Conservation (phyloP, 2,329 filamentous ascomycete genomes). For the Hypoxylon sp. region DNA sequence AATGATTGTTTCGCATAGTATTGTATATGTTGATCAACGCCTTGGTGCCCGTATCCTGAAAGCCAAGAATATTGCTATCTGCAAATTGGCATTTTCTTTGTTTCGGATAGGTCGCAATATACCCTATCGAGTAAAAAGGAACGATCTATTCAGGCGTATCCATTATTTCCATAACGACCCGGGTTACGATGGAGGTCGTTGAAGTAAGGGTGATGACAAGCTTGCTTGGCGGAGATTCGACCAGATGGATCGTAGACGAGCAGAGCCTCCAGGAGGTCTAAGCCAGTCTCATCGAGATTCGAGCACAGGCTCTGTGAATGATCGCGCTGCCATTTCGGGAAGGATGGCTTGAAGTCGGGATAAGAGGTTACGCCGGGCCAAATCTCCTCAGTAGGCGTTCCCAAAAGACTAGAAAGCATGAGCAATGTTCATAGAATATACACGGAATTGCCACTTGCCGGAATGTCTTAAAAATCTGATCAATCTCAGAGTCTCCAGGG, state of each 20-base stretch:
- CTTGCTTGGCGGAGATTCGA: conserved; percentile 90
- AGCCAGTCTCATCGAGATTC: conserved; percentile 77
- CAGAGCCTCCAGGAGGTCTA: conserved; percentile 77
- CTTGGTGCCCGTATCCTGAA: conserved; percentile 48
- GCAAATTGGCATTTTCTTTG: conserved; percentile 36
- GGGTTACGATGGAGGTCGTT: conserved; percentile 53
- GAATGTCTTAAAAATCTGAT: conserved; percentile 97
- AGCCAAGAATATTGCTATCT: conserved; percentile 44
- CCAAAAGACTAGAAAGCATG: conserved; percentile 70
- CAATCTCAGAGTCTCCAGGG: conserved; percentile 92
- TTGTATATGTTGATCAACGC: conserved; percentile 22
- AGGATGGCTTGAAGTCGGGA: conserved; percentile 92
- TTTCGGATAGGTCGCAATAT: conserved; percentile 27
- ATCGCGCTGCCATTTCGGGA: conserved; percentile 90
- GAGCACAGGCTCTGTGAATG: conserved; percentile 74
- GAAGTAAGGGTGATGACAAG: conserved; percentile 88
- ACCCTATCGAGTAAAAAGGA: conserved; percentile 14
- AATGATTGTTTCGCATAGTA: conserved; percentile 20
- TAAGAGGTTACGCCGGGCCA: conserved; percentile 97
- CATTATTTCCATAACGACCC: conserved; percentile 41
- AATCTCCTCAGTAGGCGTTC: conserved; percentile 82
- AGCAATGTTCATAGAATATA: not conserved
- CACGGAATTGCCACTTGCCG: conserved; percentile 65
- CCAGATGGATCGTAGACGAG: conserved; percentile 89
- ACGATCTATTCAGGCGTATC: conserved; percentile 39